Evolutionary conservation across 192 early-diverging fungal species (phyloP).

Genomic region (Linnemannia schmuckeri): DNA sequence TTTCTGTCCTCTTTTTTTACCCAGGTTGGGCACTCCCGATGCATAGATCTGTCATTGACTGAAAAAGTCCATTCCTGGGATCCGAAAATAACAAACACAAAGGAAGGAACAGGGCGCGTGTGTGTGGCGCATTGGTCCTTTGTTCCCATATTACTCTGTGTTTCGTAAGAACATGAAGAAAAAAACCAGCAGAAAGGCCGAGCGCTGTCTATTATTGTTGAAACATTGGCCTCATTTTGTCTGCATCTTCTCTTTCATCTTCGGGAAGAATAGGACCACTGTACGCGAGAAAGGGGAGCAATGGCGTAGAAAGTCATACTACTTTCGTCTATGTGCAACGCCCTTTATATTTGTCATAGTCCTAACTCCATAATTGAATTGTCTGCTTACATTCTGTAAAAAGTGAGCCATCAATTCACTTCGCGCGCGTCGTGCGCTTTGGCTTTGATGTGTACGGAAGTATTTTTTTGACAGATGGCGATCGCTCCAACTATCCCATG

Average conservation of each 20-base stretch:
- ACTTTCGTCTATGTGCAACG: not conserved
- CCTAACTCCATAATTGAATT: not conserved
- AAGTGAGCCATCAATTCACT: not conserved
- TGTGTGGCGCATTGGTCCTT: not conserved
- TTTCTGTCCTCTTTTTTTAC: not conserved
- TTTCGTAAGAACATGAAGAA: not conserved
- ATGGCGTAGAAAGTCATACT: not conserved
- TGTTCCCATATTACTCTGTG: not conserved
- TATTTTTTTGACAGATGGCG: not conserved
- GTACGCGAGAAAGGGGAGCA: not conserved
- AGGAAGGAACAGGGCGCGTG: not conserved
- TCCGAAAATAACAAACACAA: not conserved
- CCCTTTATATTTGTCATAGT: not conserved
- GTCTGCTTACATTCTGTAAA: not conserved
- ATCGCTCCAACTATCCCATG: slow-evolving; percentile 6
- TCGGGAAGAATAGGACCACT: not conserved
- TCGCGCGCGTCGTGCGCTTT: not conserved
- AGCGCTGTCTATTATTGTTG: not conserved
- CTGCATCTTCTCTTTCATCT: not conserved
- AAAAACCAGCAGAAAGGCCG: not conserved
- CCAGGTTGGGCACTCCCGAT: not conserved
- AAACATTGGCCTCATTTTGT: not conserved
- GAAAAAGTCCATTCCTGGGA: not conserved
- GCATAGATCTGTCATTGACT: not conserved
- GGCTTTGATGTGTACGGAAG: not conserved